Conservation (phyloP, 2,329 filamentous ascomycete species). For the Phaeoacremonium minimum region DNA sequence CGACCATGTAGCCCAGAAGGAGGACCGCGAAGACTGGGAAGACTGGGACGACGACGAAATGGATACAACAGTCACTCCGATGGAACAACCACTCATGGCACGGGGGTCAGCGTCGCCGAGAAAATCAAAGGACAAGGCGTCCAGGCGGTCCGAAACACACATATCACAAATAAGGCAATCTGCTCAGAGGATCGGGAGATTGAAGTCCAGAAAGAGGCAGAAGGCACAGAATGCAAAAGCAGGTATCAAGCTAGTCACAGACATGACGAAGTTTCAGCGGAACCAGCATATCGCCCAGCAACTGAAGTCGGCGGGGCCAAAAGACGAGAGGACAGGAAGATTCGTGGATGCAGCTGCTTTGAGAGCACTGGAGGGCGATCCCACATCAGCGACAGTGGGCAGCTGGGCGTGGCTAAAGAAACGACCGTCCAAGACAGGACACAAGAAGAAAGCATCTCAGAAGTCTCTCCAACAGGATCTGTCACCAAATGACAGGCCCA, state of each 20-base stretch:
- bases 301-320: slow-evolving; percentile 12
- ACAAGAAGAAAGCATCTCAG: slow-evolving; percentile 20
- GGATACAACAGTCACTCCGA: slow-evolving; percentile 31
- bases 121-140: slow-evolving; percentile 2
- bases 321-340: slow-evolving; percentile 28
- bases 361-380: slow-evolving; percentile 53
- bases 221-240: slow-evolving; percentile 56
- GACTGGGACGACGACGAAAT: slow-evolving; percentile 51
- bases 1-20: slow-evolving; percentile 5
- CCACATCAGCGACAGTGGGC: slow-evolving; percentile 48
- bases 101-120: slow-evolving; percentile 4
- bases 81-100: slow-evolving; percentile 20
- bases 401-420: slow-evolving; percentile 53
- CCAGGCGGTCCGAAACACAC: slow-evolving; percentile 10
- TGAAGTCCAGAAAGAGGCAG: slow-evolving; percentile 58
- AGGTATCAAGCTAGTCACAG: slow-evolving; percentile 66
- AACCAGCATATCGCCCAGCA: slow-evolving; percentile 30
- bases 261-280: slow-evolving; percentile 51
- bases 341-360: slow-evolving; percentile 58
- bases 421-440: slow-evolving; percentile 22
- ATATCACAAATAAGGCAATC: slow-evolving; percentile 27
- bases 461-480: slow-evolving; percentile 38
- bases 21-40: slow-evolving; percentile 42
- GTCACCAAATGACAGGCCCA: slow-evolving; percentile 66
- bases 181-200: slow-evolving; percentile 33